Conservation (phyloP, 768 basidiomycete species). For the Lepiota venenata region DNA sequence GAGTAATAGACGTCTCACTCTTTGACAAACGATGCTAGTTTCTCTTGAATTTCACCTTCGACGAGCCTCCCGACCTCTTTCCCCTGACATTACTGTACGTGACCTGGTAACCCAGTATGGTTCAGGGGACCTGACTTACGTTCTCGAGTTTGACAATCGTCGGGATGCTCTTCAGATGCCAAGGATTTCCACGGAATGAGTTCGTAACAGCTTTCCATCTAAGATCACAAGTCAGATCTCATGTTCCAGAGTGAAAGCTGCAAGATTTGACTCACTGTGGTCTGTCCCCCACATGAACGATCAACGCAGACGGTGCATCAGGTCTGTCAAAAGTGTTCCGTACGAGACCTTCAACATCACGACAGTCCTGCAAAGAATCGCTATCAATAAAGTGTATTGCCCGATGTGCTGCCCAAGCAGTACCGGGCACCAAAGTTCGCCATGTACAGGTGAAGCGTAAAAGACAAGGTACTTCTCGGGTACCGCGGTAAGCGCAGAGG, state of each 20-base stretch:
- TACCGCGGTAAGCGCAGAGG: constrained; percentile 31
- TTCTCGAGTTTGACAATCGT: constrained; percentile 61
- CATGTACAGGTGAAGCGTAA: constrained; percentile 63
- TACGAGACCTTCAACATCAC: constrained; percentile 54
- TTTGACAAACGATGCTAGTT: constrained; percentile 28
- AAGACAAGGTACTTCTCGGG: constrained; percentile 63
- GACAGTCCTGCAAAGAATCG: constrained; percentile 50
- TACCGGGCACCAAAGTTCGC: constrained; percentile 71
- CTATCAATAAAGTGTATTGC: background rate
- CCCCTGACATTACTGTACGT: constrained; percentile 23
- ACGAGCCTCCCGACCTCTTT: constrained; percentile 39
- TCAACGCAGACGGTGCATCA: constrained; percentile 47
- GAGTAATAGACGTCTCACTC: constrained; percentile 1
- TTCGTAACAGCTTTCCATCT: constrained; percentile 70
- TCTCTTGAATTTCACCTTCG: constrained; percentile 31
- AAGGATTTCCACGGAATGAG: constrained; percentile 58
- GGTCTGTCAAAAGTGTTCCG: constrained; percentile 42
- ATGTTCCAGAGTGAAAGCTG: background rate
- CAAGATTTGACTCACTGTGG: constrained; percentile 46
- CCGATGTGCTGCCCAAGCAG: constrained; percentile 19
- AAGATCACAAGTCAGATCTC: background rate
- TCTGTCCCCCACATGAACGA: constrained; percentile 69
- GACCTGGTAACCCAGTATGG: background rate
- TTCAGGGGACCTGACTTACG: constrained; percentile 33
- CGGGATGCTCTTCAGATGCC: constrained; percentile 57